Base-by-base conservation (phyloP, 768 basidiomycete genomes). In the Boletus huronensis region DNA sequence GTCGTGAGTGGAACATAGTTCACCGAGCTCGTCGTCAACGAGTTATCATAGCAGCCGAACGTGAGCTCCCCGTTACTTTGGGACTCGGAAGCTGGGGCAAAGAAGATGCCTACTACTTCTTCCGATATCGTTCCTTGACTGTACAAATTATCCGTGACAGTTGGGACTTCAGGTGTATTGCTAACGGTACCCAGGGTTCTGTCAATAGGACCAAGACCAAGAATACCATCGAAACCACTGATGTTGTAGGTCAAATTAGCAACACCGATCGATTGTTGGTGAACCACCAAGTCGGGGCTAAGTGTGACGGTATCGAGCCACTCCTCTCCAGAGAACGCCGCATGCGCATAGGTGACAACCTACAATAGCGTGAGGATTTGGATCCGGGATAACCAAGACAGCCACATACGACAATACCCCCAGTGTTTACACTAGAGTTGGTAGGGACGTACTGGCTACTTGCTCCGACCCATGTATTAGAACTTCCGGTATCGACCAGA, bases 141-240 rank as follows among this genome's bases (percentile, higher is more conserved):
- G 55, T 61, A 68, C 2, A 75, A 58, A 46, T 70, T 74, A 62
- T 75, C 70, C n/a, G 58, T 63, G 21, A 77, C 70, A 5, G 75
- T 77, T 3, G 71, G 68, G 14, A 74, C 61, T 8, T 32, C 29
- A 3, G 29, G 25, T 2, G 35, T 4, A 21, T 58, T 55, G 44
- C 45, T 57, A 7, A 67, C 45, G 2, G 65, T 63, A 50, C 61
- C 68, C 1, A 46, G 19, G 0, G 76, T 77, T 39, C 77, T 56
- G 53, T 67, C 70, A 6, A 51, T 43, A 3, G 77, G 77, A 17
- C 76, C 68, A 14, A 62, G 45, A 62, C 77, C 61, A 10, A 79
- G 68, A 45, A 78, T 73, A 7, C 77, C 77, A 36, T 77, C 75
- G 10, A 77, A 59, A n/a, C 59, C 70, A n/a, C 53, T 16, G 29